Percentiles rank a stretch among this genome's conserved stretches.
These are phyloP conservation scores for Collybiopsis luxurians DNA, from an alignment of 768 basidiomycete genomes.

Conservation along the genomic window DNA sequence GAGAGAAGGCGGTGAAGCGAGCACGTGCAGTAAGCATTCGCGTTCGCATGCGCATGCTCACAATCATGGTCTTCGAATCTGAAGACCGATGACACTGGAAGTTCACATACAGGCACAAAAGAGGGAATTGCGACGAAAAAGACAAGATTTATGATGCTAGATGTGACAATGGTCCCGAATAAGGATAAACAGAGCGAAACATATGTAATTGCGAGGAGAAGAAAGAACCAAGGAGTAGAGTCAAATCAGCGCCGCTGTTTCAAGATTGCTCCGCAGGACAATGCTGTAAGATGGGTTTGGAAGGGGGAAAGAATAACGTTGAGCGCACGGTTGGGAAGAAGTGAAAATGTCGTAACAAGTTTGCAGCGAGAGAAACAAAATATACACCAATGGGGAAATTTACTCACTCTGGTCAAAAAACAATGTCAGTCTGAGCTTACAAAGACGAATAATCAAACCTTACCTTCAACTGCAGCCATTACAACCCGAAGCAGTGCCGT, in stretches of 20 bases:
- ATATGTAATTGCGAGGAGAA: neutral
- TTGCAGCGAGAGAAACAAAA: conserved; percentile 19
- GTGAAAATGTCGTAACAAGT: conserved; percentile 17
- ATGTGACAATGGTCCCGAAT: neutral
- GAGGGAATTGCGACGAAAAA: neutral
- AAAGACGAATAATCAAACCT: conserved; percentile 2
- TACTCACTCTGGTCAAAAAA: conserved; percentile 61
- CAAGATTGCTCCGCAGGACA: conserved; percentile 63
- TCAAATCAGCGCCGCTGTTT: conserved; percentile 65
- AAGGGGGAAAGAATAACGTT: conserved; percentile 18
- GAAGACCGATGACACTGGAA: too few species aligned
- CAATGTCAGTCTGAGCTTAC: conserved; percentile 13
- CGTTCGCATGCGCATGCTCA: neutral
- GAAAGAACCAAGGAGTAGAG: conserved; percentile 3
- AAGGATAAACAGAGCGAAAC: neutral
- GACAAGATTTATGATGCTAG: neutral
- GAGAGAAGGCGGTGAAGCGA: neutral
- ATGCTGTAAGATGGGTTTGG: conserved; percentile 47
- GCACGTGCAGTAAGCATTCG: neutral
- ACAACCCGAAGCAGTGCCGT: conserved; percentile 86
- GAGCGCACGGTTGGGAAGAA: conserved; percentile 27
- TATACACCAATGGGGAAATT: conserved; percentile 18
- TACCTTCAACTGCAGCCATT: conserved; percentile 96
- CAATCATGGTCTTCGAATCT: too few species aligned
- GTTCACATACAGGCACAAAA: neutral